Base-by-base conservation (phyloP, 495 filamentous ascomycete species). In the Penicillium soppii region DNA sequence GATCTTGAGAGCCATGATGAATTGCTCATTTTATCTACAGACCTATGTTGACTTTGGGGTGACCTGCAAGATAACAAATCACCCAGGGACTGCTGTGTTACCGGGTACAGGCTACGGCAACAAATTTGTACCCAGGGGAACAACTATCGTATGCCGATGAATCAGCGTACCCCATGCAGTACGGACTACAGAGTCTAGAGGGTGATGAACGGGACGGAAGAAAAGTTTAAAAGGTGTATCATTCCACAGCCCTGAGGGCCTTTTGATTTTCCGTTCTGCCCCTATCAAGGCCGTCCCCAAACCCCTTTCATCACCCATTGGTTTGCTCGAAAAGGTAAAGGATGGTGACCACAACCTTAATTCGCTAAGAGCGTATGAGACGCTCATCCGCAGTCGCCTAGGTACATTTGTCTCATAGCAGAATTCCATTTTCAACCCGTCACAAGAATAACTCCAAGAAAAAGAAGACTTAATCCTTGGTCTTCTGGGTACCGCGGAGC, bases 401-500 rank as follows among this genome's bases (percentile, higher is more conserved):
- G 65, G 66, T 77, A 77, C 73, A 74, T 71, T 62, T 69, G 68
- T 71, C 72, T 74, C 72, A 70, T 77, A 73, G 71, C 68, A 75
- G 64, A 70, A 71, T 60, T 70, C 65, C 66, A 70, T 74, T 75
- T 77, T 72, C 65, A 74, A 73, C 70, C 73, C 72, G 66, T 75
- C 65, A 70, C 68, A 73, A 74, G 62, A 65, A 70, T 67, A 72
- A 75, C 67, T 68, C 72, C 72, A 67, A 57, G 62, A 55, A 61
- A 64, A 57, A 67, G 58, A 57, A 65, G 68, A 39, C 62, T 69
- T 77, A 75, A 38, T 98, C 94, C 89, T 97, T 97, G 69, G 82
- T 87, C 88, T 99, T 99, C 81, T 97, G 95, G 67, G 94, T 97
- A 89, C 94, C 94, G 73, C 94, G 91, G 65, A 99, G 83, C 76